phyloP scores from a whole-genome alignment of 1,284 basidiomycete species.

The Rhizoctonia solani region DNA sequence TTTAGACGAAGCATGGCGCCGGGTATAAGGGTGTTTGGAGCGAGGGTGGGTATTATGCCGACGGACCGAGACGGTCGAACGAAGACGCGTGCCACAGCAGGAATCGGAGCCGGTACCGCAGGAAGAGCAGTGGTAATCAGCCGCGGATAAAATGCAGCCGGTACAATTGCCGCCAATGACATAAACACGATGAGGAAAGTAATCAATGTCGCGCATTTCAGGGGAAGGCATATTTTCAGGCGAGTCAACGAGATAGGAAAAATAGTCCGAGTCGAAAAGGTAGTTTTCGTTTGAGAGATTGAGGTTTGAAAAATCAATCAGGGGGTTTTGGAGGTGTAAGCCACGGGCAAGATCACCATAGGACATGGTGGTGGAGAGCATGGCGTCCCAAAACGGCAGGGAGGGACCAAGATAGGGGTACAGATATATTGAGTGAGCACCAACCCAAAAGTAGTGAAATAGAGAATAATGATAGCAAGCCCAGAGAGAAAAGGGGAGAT shows the following conservation, averaged over 20 bases:
- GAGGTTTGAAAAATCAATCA: not conserved
- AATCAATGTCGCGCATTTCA: constrained; percentile 26
- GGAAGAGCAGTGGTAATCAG: not conserved
- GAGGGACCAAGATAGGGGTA: not conserved
- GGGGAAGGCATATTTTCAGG: constrained; percentile 10
- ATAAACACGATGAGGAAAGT: constrained; percentile 14
- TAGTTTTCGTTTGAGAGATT: not conserved
- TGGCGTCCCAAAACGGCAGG: not conserved
- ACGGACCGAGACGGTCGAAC: too few species aligned
- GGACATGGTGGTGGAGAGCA: not conserved
- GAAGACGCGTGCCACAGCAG: not conserved
- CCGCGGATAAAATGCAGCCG: not conserved
- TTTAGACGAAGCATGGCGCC: not conserved
- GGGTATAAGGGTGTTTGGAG: constrained; percentile 9
- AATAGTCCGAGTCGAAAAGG: not conserved
- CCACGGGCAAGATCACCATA: constrained; percentile 15
- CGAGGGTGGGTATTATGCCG: constrained; percentile 5
- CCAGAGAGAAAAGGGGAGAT: not conserved
- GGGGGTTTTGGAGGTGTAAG: not conserved
- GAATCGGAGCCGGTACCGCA: not conserved
- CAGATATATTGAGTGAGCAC: not conserved
- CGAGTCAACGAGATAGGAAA: constrained; percentile 13
- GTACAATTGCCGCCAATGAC: constrained; percentile 9
- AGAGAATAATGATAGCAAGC: not conserved
- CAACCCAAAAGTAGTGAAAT: not conserved